phyloP scores from a whole-genome alignment of 345 rosid genomes.

The Xanthoceras sorbifolium region DNA sequence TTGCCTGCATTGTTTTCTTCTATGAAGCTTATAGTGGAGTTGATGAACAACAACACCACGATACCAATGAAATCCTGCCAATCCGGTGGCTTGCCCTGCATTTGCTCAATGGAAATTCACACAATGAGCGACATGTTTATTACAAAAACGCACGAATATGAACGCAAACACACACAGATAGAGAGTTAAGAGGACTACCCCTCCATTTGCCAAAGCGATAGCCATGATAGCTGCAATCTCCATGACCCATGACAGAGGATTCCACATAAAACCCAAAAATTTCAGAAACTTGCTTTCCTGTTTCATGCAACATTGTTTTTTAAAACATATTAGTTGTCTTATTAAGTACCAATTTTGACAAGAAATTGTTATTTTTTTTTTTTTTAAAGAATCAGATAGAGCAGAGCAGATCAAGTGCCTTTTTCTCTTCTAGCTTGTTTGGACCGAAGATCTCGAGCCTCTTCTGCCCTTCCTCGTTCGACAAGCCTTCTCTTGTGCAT shows the following conservation, averaged over 20 bases:
- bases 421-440: conserved; percentile 95
- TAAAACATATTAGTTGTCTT: background rate
- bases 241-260: conserved; percentile 95
- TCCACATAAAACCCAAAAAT: conserved; percentile 93
- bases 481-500: conserved; percentile 77
- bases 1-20: conserved; percentile 92
- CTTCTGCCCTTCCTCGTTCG: conserved; percentile 71
- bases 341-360: background rate
- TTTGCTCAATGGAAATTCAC: background rate
- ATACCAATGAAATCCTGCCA: conserved; percentile 91
- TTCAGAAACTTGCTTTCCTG: conserved; percentile 75
- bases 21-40: conserved; percentile 79
- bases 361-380: background rate
- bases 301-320: conserved; percentile 18
- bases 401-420: conserved; percentile 18
- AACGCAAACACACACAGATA: background rate
- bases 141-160: background rate
- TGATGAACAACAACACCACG: conserved; percentile 61
- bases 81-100: conserved; percentile 83
- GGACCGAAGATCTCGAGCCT: conserved; percentile 80
- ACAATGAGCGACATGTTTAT: background rate
- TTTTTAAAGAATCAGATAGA: background rate
- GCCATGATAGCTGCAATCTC: conserved; percentile 92
- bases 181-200: conserved; percentile 48
- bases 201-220: conserved; percentile 78